Base-by-base conservation (phyloP, 176 grass and related monocot genomes). In the Poa annua region DNA sequence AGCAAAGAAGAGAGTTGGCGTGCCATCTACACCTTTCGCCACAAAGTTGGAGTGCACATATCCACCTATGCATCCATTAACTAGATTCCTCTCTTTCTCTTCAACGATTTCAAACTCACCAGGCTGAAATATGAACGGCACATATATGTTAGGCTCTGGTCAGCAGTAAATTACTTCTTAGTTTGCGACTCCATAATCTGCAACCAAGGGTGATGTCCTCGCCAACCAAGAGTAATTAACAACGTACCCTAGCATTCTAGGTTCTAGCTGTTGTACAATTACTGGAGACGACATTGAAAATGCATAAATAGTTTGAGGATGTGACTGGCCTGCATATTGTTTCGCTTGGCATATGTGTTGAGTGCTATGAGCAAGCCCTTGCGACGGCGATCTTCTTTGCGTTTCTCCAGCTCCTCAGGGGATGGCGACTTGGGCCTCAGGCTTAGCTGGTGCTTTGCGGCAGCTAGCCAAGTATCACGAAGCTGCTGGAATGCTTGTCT, bases 21-120 rank as follows among this genome's bases (percentile, higher is more conserved):
- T 79, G 9, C 77, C 77, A 34, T 79, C 77, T 79, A 44, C 63
- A 65, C 19, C 34, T 61, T 78, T 61, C 55, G 26, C 75, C 54
- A 78, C 4, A 26, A 78, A 78, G 36, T 78, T 78, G 54, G 39
- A 78, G n/a, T 78, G 75, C 21, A 19, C 54, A 26, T 26, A 61
- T 45, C 21, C n/a, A 44, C 21, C 38, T 5, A 3, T 0, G 3
- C 10, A 7, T 56, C 51, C 75, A 41, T 10, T 1, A 16, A 61
- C 14, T 42, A 16, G 2, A 22, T 42, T 78, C 8, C 36, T 61
- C 1, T 48, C 32, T 56, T 56, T 74, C 71, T 32, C 24, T 74
- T 74, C 71, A 42, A 74, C 34, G 4, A 51, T 5, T 33, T 74
- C 71, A 22, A 76, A 76, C 32, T 76, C 51, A 22, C 5, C 6